Base-by-base conservation (phyloP, 202 grass and related monocot species). In the Setaria viridis region DNA sequence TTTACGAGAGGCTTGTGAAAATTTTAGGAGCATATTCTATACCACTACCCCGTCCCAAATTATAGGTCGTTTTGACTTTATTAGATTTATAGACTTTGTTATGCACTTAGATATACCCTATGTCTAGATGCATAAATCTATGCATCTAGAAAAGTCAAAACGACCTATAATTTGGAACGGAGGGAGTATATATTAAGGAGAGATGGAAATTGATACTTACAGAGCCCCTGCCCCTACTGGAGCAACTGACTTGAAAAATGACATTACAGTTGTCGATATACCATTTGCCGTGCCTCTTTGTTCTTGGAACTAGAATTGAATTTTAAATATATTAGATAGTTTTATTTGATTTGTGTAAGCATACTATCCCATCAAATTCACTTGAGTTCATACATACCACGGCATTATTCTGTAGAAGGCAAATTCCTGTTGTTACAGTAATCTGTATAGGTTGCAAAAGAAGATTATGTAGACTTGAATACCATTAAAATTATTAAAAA, bases 261-360 rank as follows among this genome's bases (percentile, higher is more conserved):
- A 98, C 91, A 95, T 91, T 25, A 47, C 88, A 32, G 89, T 95
- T 85, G 94, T 93, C 20, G 93, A 73, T 89, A 98, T 84, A 41
- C 95, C 91, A 86, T 98, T 98, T 70, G 95, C 95, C 4, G 93
- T 89, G 87, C 91, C 93, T 89, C 95, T 93, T 76, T 98, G 93
- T 29, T 94, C 84, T 89, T 93, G 95, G 68, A 55, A 57, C 55
- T 57, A 19, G 55, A 55, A 55, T 55, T 55, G 1, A 20, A 55
- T 55, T 55, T n/a, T 17, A n/a, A 57, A n/a, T 57, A n/a, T n/a
- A 57, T 57, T 57, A 57, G 19, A 7, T 57, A 74, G 1, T 25
- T 25, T 25, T 25, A 30, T 41, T 67, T 67, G 16, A 57, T 57
- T 57, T 57, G 6, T 7, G 19, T 57, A 20, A n/a, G 54, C 54